A percentile compares a stretch with the other conserved stretches of the same genome.
These are phyloP conservation scores for Cylindrotheca fusiformis DNA, from an alignment of 108 stramenopile species.

Conservation along the genomic window DNA sequence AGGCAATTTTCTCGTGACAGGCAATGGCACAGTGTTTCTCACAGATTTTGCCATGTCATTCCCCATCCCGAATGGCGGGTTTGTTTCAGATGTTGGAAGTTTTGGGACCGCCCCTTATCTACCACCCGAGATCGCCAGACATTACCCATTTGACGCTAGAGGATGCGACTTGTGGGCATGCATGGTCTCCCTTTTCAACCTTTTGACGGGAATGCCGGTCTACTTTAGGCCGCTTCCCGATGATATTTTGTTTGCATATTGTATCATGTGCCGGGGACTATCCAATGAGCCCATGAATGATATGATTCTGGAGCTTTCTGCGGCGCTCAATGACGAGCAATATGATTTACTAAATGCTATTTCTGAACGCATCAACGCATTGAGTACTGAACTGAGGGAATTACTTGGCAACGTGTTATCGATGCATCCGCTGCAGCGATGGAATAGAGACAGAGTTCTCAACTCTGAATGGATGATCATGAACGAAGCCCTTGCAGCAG, in stretches of 20 bases:
- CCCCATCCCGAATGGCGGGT: slow-evolving; percentile 39
- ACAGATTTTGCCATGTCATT: slow-evolving; percentile 67
- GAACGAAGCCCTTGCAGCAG: not conserved
- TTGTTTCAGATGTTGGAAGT: slow-evolving; percentile 29
- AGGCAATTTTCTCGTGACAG: slow-evolving; percentile 51
- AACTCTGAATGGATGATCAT: not conserved
- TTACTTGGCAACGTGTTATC: not conserved
- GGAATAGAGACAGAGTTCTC: not conserved
- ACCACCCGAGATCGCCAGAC: not conserved
- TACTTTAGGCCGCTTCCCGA: slow-evolving; percentile 15
- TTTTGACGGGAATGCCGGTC: slow-evolving; percentile 42
- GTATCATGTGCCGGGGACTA: not conserved
- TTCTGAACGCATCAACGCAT: not conserved
- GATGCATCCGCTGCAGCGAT: not conserved
- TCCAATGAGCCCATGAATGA: not conserved
- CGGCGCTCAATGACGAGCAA: not conserved
- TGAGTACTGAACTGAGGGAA: not conserved
- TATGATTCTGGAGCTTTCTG: not conserved
- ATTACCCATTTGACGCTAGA: not conserved
- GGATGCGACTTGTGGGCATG: slow-evolving; percentile 42
- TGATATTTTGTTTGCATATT: slow-evolving; percentile 1
- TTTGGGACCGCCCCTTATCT: slow-evolving; percentile 56
- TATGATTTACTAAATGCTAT: not conserved
- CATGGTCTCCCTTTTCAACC: slow-evolving; percentile 64
- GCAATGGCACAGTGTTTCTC: slow-evolving; percentile 18